These are phyloP conservation scores for Solanum medicagineum DNA, from an alignment of 257 asterid genomes.

Conservation along the genomic window DNA sequence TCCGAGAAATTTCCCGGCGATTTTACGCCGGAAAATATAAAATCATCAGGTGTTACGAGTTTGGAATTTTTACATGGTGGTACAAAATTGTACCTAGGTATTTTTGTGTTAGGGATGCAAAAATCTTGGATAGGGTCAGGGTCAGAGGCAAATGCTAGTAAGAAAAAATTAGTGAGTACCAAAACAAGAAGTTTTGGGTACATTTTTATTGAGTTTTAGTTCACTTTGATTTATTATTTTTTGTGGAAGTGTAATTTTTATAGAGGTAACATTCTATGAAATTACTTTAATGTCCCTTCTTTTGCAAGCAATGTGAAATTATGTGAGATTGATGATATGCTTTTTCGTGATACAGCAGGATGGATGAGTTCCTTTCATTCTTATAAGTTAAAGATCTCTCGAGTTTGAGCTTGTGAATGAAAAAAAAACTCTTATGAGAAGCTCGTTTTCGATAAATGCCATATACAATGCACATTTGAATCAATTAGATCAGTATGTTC, in stretches of 20 bases:
- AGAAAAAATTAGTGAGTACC: not conserved
- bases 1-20: constrained; percentile 32
- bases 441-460: rapidly evolving
- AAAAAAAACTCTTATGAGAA: too few species aligned
- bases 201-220: constrained; percentile 2
- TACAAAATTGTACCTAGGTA: not conserved
- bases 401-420: not conserved
- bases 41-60: constrained; percentile 29
- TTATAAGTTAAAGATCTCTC: not conserved
- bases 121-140: constrained; percentile 46
- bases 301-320: not conserved
- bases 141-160: constrained; percentile 22
- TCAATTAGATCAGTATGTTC: not conserved
- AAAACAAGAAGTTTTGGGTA: not conserved
- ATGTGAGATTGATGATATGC: not conserved
- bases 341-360: not conserved
- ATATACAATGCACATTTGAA: rapidly evolving
- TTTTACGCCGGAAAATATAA: constrained; percentile 31
- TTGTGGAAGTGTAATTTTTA: not conserved
- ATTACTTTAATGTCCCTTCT: not conserved
- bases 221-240: not conserved
- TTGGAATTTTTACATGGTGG: constrained; percentile 27
- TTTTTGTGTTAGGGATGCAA: constrained; percentile 30
- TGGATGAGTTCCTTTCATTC: rapidly evolving
- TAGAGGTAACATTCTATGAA: not conserved